Evolutionary conservation across 495 filamentous ascomycete species (phyloP), one percentile per base, ranked within the genome.

Genomic region (Daldinia childiae): DNA sequence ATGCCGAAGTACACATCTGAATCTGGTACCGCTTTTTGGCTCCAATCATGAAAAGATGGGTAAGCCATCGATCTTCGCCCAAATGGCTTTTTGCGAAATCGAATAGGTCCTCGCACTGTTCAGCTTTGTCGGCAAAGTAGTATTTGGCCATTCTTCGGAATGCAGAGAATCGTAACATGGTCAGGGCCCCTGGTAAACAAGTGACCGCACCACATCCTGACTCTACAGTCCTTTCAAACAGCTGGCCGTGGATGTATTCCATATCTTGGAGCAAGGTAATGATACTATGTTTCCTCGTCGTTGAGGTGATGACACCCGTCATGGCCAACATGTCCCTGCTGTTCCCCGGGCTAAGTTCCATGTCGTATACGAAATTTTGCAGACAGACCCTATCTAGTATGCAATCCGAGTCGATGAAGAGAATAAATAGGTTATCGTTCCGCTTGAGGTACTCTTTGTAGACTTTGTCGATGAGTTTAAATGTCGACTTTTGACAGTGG

Each of bases 341-440:
- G 82, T 93, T 97, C 26, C 94, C 94, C 3, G 95, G 95, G 80
- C 95, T 97, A 27, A 99, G 84, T 78, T 99, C 95, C 95, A 99
- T 99, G 76, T 98, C 95, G 77, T 96, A 98, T 82, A 99, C 93
- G 78, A 99, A 98, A 72, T 99, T 99, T 79, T 98, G 95, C 68
- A 99, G 87, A 79, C 95, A 98, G 27, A 94, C 87, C 61, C 88
- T 88, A 81, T 99, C 95, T 41, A 98, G 83, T 73, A 99, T 97
- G 82, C 95, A 98, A 80, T 99, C 95, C 3, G 95, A 98, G 80
- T 99, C 95, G 79, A 99, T 98, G 83, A 99, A 98, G 30, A 99
- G 86, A 39, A 98, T 90, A 76, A 98, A 99, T 4, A 99, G 83
- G 69, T 98, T 92, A 80, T 99, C 95, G 76, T 97, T 92, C 43